phyloP scores from a whole-genome alignment of 2,329 filamentous ascomycete species.

The Penicillium sp. region DNA sequence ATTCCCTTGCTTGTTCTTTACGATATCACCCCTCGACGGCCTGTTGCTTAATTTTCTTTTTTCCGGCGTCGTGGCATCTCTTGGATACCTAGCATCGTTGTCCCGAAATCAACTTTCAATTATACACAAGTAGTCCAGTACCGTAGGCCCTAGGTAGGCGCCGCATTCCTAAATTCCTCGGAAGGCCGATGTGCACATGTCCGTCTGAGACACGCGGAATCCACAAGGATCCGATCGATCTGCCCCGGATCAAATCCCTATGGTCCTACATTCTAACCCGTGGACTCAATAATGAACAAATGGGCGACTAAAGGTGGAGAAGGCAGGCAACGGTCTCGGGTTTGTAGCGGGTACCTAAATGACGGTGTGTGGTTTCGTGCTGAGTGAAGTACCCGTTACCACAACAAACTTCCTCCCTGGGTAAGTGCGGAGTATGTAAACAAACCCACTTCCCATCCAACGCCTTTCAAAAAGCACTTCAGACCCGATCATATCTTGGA shows the following conservation, averaged over 20 bases:
- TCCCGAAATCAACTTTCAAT: not conserved
- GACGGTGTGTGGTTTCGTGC: not conserved
- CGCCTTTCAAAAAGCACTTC: not conserved
- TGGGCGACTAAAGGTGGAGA: not conserved
- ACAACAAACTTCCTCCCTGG: conserved; percentile 27
- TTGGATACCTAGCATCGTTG: conserved; percentile 22
- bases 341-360: conserved; percentile 11
- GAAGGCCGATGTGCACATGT: conserved; percentile 7
- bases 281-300: not conserved
- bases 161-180: conserved; percentile 1
- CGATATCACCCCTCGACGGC: conserved; percentile 6
- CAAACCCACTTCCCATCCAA: conserved; percentile 9
- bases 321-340: not conserved
- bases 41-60: conserved; percentile 20
- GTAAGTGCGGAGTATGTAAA: conserved; percentile 27
- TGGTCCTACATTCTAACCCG: conserved; percentile 4
- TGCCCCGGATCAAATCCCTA: conserved; percentile 9
- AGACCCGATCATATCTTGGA: not conserved
- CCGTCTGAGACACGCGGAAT: conserved; percentile 17
- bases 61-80: conserved; percentile 17
- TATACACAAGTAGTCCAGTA: not conserved
- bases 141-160: not conserved
- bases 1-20: conserved; percentile 13
- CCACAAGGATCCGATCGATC: conserved; percentile 2
- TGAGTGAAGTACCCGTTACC: conserved; percentile 13